These are phyloP conservation scores for Candida silvatica DNA, from an alignment of 805 yeast species.

Conservation along the genomic window DNA sequence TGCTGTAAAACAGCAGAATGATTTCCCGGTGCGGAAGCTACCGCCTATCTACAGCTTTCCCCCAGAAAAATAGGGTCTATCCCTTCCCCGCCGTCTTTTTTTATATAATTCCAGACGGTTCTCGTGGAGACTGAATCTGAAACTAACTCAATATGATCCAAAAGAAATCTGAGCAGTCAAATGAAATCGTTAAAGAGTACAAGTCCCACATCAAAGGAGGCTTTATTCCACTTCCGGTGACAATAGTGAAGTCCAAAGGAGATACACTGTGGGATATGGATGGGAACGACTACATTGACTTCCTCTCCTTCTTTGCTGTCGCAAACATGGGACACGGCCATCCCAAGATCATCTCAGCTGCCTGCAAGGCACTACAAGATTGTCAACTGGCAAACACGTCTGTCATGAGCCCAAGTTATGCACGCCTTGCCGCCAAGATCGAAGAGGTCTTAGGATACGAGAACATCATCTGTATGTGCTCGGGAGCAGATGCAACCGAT, in stretches of 20 bases:
- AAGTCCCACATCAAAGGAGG: constrained; percentile 14
- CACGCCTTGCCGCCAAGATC: constrained; percentile 12
- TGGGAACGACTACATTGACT: constrained; percentile 21
- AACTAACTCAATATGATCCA: too few relatives aligned
- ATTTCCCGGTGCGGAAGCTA: too few relatives aligned
- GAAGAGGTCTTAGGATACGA: constrained; percentile 15
- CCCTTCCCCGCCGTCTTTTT: too few relatives aligned
- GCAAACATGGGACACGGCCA: constrained; percentile 24
- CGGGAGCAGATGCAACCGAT: constrained; percentile 23
- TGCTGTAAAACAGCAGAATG: too few relatives aligned
- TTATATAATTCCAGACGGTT: too few relatives aligned
- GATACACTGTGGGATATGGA: constrained; percentile 20
- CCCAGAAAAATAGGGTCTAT: too few relatives aligned
- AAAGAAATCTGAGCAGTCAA: too few relatives aligned
- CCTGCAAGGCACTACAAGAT: constrained; percentile 13
- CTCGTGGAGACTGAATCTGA: too few relatives aligned
- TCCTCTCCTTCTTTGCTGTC: constrained; percentile 21
- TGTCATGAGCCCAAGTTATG: constrained; percentile 17
- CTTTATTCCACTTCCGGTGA: constrained; percentile 17
- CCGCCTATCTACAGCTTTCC: too few relatives aligned
- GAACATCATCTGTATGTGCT: constrained; percentile 15
- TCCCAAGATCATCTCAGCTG: constrained; percentile 21
- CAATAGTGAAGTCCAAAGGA: constrained; percentile 14
- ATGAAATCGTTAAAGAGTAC: constrained; percentile 6
- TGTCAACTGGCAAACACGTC: constrained; percentile 17